Base-by-base conservation (phyloP, 2,329 filamentous ascomycete species). In the Apiospora sp. region DNA sequence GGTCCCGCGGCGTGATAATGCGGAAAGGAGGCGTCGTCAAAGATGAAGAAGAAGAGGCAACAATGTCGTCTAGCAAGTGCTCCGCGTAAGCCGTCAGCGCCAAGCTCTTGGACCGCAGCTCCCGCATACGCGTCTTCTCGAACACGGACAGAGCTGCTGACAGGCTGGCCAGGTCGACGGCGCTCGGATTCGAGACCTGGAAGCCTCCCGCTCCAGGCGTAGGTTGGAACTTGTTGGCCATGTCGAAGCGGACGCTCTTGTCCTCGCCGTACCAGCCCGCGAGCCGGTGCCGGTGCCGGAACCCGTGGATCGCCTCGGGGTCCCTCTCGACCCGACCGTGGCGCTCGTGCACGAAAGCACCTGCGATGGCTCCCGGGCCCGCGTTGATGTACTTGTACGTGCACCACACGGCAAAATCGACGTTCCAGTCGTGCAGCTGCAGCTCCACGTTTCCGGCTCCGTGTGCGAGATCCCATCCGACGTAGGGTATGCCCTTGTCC, bases 341-440 rank as follows among this genome's bases (percentile, higher is more conserved):
- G 51, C 85, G 87, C 79, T 94, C 90, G 81, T 98, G 94, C 12
- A 98, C 92, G 76, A 95, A 98, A 0, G 92, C 85, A 0, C 92
- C 94, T 0, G 90, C 94, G 75, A 97, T 97, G 22, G 91, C 88
- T 4, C 95, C 95, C 0, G 95, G 94, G 0, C 95, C 95, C 37
- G 92, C 91, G 80, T 97, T 97, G 81, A 97, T 89, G 84, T 98
- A 98, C 84, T 98, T 98, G 87, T 98, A 98, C 24, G 92, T 95
- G 83, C 95, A 98, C 95, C 95, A 98, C 71, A 90, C 93, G 22
- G 95, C 95, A 78, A 97, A 97, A 81, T 98, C 95, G 46, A 97
- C 94, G 76, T 93, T 88, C 95, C 95, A 98, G 77, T 96, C 93
- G 82, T 97, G 94, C 27, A 98, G 87, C 72, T 87, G 83, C 24